Percentiles rank a stretch among this genome's conserved stretches.
phyloP scores from a whole-genome alignment of 2,329 filamentous ascomycete genomes.

The Exophiala calicioides region DNA sequence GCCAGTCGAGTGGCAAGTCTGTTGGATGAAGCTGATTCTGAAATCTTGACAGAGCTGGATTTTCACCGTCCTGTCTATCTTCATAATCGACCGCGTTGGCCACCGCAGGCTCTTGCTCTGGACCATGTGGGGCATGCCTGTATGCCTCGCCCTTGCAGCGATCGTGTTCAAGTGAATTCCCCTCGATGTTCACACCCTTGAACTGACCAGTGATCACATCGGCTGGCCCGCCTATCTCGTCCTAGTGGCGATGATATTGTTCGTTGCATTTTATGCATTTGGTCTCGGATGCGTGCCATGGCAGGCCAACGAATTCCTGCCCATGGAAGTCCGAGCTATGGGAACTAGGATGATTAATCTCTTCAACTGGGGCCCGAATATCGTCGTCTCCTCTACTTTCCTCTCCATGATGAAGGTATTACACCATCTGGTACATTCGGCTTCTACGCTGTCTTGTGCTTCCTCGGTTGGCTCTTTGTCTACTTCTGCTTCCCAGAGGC shows the following conservation, averaged over 20 bases:
- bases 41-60: too few species aligned
- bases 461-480: conserved; percentile 65
- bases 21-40: too few species aligned
- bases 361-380: conserved; percentile 89
- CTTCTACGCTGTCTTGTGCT: conserved; percentile 72
- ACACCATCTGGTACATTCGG: conserved; percentile 76
- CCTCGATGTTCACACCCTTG: conserved; percentile 27
- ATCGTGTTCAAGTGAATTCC: conserved; percentile 69
- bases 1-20: too few species aligned
- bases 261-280: conserved; percentile 80
- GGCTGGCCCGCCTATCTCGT: conserved; percentile 55
- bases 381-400: conserved; percentile 81
- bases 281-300: conserved; percentile 90
- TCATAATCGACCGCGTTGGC: conserved; percentile 76
- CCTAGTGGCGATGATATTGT: conserved; percentile 74
- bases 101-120: conserved; percentile 76
- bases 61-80: too few species aligned
- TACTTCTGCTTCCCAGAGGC: conserved; percentile 84
- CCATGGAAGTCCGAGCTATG: conserved; percentile 62
- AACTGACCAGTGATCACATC: conserved; percentile 25
- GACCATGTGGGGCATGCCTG: conserved; percentile 80
- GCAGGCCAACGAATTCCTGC: conserved; percentile 93
- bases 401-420: conserved; percentile 79
- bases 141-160: conserved; percentile 70
- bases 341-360: conserved; percentile 65